Percentiles rank a stretch among this genome's conserved stretches.
Conservation (phyloP, 768 basidiomycete genomes). For the Hypholoma sublateritium region DNA sequence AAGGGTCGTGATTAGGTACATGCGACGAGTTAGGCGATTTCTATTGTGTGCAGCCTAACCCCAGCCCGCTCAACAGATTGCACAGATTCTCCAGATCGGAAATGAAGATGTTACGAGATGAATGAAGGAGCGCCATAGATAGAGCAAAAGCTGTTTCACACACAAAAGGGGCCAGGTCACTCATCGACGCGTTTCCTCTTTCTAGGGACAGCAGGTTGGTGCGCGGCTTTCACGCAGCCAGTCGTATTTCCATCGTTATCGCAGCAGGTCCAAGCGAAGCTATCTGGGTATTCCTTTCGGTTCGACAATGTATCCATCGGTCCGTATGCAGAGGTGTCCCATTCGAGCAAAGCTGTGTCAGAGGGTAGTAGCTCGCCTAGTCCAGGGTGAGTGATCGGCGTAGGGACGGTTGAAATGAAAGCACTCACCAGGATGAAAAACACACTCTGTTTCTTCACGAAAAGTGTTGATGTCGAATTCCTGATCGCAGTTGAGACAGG, state of each 20-base stretch:
- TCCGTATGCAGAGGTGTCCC: slow-evolving; percentile 14
- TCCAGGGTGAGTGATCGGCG: background rate
- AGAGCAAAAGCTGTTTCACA: slow-evolving; percentile 3
- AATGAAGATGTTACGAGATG: background rate
- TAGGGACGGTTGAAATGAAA: background rate
- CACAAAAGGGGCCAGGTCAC: slow-evolving; percentile 6
- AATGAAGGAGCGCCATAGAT: background rate
- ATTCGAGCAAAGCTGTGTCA: background rate
- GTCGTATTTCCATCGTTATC: slow-evolving; percentile 30
- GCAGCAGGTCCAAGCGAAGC: slow-evolving; percentile 54
- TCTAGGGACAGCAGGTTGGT: slow-evolving; percentile 28
- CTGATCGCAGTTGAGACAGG: slow-evolving; percentile 45
- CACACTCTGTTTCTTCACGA: slow-evolving; percentile 41
- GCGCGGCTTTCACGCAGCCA: slow-evolving; percentile 41
- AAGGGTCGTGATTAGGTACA: background rate
- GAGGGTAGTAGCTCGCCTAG: slow-evolving; percentile 1
- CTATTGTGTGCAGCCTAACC: background rate
- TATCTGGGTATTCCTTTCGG: slow-evolving; percentile 41
- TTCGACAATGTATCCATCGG: slow-evolving; percentile 42
- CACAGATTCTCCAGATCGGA: background rate
- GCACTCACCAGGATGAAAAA: slow-evolving; percentile 49
- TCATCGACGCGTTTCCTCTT: slow-evolving; percentile 32
- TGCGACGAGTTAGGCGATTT: background rate
- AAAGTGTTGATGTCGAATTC: slow-evolving; percentile 42
- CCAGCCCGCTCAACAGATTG: background rate